phyloP scores from a whole-genome alignment of 2,329 filamentous ascomycete genomes.

The Trichoderma hamatum region DNA sequence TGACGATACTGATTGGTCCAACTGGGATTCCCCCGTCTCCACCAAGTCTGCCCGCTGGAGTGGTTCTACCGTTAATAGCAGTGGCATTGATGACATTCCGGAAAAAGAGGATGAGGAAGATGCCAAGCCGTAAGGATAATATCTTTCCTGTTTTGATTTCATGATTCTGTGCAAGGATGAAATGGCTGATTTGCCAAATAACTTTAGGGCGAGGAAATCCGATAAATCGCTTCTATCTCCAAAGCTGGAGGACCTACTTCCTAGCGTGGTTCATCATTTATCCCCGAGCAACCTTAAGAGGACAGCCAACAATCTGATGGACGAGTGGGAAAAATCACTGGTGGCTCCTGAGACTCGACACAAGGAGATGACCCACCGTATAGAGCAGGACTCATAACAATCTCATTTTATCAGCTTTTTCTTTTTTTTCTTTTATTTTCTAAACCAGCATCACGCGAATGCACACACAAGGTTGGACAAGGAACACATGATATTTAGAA shows the following conservation, averaged over 20 bases:
- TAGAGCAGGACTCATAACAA: constrained; percentile 28
- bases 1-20: constrained; percentile 66
- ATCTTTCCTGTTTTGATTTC: background rate
- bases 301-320: constrained; percentile 84
- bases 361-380: constrained; percentile 42
- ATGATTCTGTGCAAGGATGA: constrained; percentile 7
- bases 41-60: constrained; percentile 65
- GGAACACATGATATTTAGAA: background rate
- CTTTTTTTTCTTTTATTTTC: background rate
- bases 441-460: constrained; percentile 2
- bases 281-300: constrained; percentile 77
- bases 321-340: constrained; percentile 78
- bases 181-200: background rate
- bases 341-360: constrained; percentile 36
- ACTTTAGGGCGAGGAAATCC: constrained; percentile 24
- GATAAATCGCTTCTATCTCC: constrained; percentile 43
- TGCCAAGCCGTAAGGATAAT: constrained; percentile 52
- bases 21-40: constrained; percentile 62
- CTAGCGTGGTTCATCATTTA: constrained; percentile 71
- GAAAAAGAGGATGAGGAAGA: constrained; percentile 53
- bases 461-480: background rate
- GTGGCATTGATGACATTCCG: constrained; percentile 49
- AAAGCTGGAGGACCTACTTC: constrained; percentile 61
- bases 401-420: background rate
- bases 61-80: constrained; percentile 57